phyloP scores from a whole-genome alignment of 352 stramenopile genomes.

The Phytophthora sojae region DNA sequence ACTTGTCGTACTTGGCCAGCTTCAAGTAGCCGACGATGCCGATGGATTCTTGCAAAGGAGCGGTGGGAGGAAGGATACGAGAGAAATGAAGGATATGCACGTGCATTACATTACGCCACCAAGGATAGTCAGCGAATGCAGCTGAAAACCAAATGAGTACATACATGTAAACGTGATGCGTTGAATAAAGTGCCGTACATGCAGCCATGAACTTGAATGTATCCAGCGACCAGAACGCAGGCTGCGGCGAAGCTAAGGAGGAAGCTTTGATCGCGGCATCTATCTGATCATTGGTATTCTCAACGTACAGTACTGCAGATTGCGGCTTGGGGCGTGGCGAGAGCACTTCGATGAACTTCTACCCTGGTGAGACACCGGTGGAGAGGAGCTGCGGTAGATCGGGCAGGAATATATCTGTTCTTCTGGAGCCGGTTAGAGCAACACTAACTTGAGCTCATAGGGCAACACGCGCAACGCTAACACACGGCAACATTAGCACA shows the following conservation, averaged over 20 bases:
- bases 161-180: constrained; percentile 9
- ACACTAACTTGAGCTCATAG: too few relatives aligned
- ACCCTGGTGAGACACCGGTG: constrained; percentile 10
- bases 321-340: neutral
- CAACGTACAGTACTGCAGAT: neutral
- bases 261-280: constrained; percentile 10
- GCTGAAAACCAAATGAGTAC: constrained; percentile 15
- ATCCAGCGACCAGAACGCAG: constrained; percentile 18
- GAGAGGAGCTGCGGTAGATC: neutral
- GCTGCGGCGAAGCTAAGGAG: constrained; percentile 11
- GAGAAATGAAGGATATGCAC: constrained; percentile 10
- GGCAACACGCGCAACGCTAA: too few relatives aligned
- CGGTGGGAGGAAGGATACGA: constrained; percentile 2
- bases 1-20: constrained; percentile 62
- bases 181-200: neutral
- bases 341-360: neutral
- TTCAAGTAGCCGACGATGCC: constrained; percentile 50
- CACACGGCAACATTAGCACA: too few relatives aligned
- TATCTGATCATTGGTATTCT: constrained; percentile 10
- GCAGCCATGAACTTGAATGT: constrained; percentile 4
- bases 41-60: constrained; percentile 9
- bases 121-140: constrained; percentile 12
- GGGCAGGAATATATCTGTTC: too few relatives aligned
- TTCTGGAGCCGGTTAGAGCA: too few relatives aligned
- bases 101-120: neutral